Evolutionary conservation across 495 filamentous ascomycete species (phyloP), one percentile per base, ranked within the genome.

Genomic region (Podospora pseudoanserina): DNA sequence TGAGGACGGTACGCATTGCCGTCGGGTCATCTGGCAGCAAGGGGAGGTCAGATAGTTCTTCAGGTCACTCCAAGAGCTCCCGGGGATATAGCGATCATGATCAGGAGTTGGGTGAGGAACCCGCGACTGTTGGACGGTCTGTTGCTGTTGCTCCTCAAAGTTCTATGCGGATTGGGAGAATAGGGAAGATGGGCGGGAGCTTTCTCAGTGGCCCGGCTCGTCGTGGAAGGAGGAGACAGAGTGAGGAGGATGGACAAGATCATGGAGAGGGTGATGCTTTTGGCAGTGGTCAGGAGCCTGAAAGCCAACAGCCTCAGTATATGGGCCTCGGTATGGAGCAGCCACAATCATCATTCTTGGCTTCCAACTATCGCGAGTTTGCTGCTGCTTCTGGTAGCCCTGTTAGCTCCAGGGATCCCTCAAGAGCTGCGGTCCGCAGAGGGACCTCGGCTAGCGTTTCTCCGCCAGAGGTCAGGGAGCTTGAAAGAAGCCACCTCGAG

Each of bases 121-220:
- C 83, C 2, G 75, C 78, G 20, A 82, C 83, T 32, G 74, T 75
- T 59, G 73, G 77, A 16, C 75, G 80, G 26, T 67, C 79, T 15
- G 72, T 90, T 5, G 88, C 89, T 3, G 75, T 79, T 26, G 88
- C 85, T 1, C 77, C 86, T 0, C 90, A 88, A 68, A 89, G 87
- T 73, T 91, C 90, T 19, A 80, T 91, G 78, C 86, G 91, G 1
- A 79, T 91, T n/a, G 92, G 91, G 77, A 82, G 89, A 69, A 84
- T 92, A 32, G 88, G 86, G 18, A 90, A 91, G 70, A 79, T 89
- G 5, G 86, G 89, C 9, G 91, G 91, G 0, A 87, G 84, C 67
- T 93, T 92, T 71, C 79, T 93, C 26, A 92, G 88, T 67, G 90
- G 90, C 0, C 90, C 91, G 9, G 90, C 90, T 23, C 86, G 91